Conservation (phyloP, 2,329 filamentous ascomycete genomes). For the Periconia sp. region DNA sequence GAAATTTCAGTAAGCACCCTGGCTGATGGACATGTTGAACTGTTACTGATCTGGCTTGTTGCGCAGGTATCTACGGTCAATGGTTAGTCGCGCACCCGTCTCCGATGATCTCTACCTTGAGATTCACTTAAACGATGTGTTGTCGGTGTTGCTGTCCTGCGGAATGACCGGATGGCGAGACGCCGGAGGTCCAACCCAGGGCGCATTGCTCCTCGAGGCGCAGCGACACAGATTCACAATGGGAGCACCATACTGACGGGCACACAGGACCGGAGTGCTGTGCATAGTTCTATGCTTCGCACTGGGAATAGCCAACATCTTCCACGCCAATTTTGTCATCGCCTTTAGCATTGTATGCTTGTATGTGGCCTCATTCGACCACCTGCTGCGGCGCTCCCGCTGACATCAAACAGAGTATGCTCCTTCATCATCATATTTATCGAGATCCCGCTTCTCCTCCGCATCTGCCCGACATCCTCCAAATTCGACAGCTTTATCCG, state of each 20-base stretch:
- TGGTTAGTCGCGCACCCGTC: slow-evolving; percentile 58
- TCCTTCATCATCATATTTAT: slow-evolving; percentile 59
- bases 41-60: slow-evolving; percentile 39
- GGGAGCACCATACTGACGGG: too few relatives aligned
- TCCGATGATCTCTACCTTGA: not conserved
- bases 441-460: slow-evolving; percentile 88
- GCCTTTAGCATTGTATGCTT: slow-evolving; percentile 62
- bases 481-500: slow-evolving; percentile 90
- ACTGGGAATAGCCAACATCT: slow-evolving; percentile 72
- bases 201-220: too few relatives aligned
- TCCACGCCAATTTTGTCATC: slow-evolving; percentile 63
- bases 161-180: too few relatives aligned
- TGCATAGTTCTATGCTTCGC: slow-evolving; percentile 71
- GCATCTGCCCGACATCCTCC: slow-evolving; percentile 94
- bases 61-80: slow-evolving; percentile 70
- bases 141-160: not conserved
- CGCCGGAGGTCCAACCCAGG: too few relatives aligned
- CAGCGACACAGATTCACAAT: too few relatives aligned
- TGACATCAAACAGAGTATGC: slow-evolving; percentile 46
- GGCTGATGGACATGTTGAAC: slow-evolving; percentile 13
- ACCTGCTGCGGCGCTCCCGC: not conserved
- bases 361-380: slow-evolving; percentile 38
- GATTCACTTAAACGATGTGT: not conserved
- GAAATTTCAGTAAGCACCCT: slow-evolving; percentile 67
- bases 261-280: slow-evolving; percentile 60